A percentile compares a stretch with the other conserved stretches of the same genome.
Evolutionary conservation across 192 early-diverging fungal genomes (phyloP).

Genomic region (Rhizophlyctis rosea): DNA sequence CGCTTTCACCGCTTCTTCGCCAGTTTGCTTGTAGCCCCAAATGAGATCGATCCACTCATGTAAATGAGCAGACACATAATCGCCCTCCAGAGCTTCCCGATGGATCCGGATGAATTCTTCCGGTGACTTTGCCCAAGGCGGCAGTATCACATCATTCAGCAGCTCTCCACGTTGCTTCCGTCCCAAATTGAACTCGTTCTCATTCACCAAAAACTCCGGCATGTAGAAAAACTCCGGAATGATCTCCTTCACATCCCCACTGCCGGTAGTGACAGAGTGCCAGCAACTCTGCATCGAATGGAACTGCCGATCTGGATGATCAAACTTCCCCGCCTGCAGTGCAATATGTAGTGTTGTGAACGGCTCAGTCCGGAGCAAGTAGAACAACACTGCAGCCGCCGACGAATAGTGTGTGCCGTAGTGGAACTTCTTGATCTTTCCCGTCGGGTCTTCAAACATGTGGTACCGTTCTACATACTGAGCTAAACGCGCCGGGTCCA

Average conservation of each 20-base stretch:
- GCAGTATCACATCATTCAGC: constrained; percentile 68
- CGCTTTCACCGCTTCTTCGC: constrained; percentile 75
- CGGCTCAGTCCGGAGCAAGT: constrained; percentile 85
- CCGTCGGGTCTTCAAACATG: constrained; percentile 61
- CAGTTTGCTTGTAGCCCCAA: constrained; percentile 95
- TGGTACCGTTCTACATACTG: constrained; percentile 65
- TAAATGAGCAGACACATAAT: constrained; percentile 83
- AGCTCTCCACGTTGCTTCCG: constrained; percentile 57
- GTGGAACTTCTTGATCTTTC: constrained; percentile 65
- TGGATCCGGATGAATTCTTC: constrained; percentile 84
- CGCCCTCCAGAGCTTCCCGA: constrained; percentile 69
- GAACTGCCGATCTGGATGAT: constrained; percentile 62
- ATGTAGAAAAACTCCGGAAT: constrained; percentile 96
- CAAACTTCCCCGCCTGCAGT: constrained; percentile 53
- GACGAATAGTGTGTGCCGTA: constrained; percentile 98
- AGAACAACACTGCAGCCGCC: constrained; percentile 85
- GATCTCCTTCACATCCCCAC: constrained; percentile 79
- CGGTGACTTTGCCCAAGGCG: constrained; percentile 78
- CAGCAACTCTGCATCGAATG: constrained; percentile 49
- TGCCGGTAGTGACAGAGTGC: constrained; percentile 48
- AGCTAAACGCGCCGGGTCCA: constrained; percentile 62
- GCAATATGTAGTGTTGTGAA: constrained; percentile 70
- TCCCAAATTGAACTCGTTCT: constrained; percentile 68
- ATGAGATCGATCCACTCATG: constrained; percentile 96
- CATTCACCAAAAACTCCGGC: constrained; percentile 79